Base-by-base conservation (phyloP, 169 alveolate species). In the Plasmodium adleri region DNA sequence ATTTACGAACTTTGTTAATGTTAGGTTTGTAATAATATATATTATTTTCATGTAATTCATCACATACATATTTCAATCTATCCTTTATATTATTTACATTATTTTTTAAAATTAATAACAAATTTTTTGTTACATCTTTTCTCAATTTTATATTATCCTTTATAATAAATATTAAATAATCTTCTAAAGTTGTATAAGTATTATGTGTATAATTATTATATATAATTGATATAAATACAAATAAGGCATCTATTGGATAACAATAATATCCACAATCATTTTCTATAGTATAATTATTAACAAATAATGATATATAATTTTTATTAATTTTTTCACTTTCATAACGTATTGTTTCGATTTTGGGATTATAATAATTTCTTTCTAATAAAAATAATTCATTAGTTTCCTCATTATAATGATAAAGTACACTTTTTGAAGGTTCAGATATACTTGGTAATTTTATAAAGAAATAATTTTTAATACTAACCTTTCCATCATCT, bases 301-400 rank as follows among this genome's bases (percentile, higher is more conserved):
- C 49, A 83, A 83, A 83, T 58, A 83, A 56, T n/a, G 91, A 83
- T 12, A 83, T 66, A 70, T 56, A 58, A 58, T 68, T 83, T 70
- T 83, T 83, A 62, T 83, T 83, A 68, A 83, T 83, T 83, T 83
- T 83, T 3, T 83, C 91, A 32, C 43, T 56, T 26, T 83, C 91
- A 70, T 83, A 28, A 20, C 56, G 52, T 39, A 83, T 20, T 17
- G 91, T 28, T 20, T 67, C 83, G 24, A 83, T 83, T 83, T 83
- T 56, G 0, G 91, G 91, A 20, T 83, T 83, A 50, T 67, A 83
- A 70, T 83, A 83, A 47, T 83, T 83, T 47, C 74, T 60, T 58
- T 83, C 86, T 15, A 83, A 64, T 52, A 83, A 62, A 72, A 68
- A 83, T 49, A 83, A 32, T 62, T 58, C 60, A 49, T 83, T 83